These are phyloP conservation scores for Aaosphaeria pasadenensis DNA, from an alignment of 2,329 filamentous ascomycete genomes.

Conservation along the genomic window DNA sequence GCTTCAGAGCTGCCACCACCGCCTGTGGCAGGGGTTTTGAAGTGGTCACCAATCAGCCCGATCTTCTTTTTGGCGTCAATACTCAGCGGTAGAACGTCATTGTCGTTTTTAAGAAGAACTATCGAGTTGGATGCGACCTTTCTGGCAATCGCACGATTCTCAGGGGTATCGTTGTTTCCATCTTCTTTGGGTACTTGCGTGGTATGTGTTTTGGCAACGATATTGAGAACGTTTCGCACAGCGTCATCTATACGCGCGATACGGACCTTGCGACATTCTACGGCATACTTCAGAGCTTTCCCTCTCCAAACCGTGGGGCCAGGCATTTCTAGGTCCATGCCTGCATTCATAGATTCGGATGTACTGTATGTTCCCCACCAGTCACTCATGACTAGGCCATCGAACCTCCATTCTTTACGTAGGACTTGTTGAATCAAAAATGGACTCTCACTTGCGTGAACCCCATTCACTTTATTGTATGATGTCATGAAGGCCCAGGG, in stretches of 20 bases:
- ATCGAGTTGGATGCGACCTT: conserved; percentile 66
- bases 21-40: conserved; percentile 45
- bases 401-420: conserved; percentile 69
- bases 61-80: conserved; percentile 55
- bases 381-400: conserved; percentile 65
- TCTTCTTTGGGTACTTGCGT: conserved; percentile 43
- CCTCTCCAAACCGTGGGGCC: conserved; percentile 9
- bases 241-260: conserved; percentile 32
- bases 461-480: conserved; percentile 71
- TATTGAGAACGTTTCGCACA: conserved; percentile 56
- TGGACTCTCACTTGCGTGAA: conserved; percentile 63
- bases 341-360: conserved; percentile 32
- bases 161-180: conserved; percentile 61
- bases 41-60: conserved; percentile 65
- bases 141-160: conserved; percentile 60
- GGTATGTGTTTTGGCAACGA: conserved; percentile 59
- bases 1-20: conserved; percentile 28
- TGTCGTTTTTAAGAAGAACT: conserved; percentile 71
- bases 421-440: conserved; percentile 65
- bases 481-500: conserved; percentile 70
- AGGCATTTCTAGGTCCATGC: conserved; percentile 38
- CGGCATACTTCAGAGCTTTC: neutral
- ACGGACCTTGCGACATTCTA: conserved; percentile 60
- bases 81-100: conserved; percentile 59
- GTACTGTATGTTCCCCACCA: conserved; percentile 50